phyloP scores from a whole-genome alignment of 257 asterid genomes.

The Nicotiana undulata region DNA sequence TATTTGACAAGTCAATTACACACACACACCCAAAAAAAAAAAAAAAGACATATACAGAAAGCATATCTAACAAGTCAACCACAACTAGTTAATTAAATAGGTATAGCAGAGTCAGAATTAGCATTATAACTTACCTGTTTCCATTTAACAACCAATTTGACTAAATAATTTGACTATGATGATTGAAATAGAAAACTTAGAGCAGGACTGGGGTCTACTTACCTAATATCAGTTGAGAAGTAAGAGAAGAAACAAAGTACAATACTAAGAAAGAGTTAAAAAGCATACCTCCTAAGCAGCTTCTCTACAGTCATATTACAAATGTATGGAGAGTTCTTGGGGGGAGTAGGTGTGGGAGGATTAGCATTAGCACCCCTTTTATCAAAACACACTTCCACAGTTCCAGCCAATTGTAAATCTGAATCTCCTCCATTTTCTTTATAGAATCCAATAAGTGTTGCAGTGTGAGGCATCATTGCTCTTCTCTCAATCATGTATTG shows the following conservation, averaged over 20 bases:
- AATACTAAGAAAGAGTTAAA: neutral
- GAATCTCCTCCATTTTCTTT: constrained; percentile 42
- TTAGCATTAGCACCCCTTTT: constrained; percentile 62
- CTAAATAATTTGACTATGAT: no score
- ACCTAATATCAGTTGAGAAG: neutral
- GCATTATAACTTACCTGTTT: neutral
- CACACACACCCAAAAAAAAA: neutral
- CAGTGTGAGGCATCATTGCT: constrained; percentile 56
- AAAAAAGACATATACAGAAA: neutral
- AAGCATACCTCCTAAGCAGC: constrained; percentile 59
- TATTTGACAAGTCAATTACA: neutral
- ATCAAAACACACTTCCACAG: constrained; percentile 75
- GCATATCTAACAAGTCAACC: neutral
- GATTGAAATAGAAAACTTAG: neutral
- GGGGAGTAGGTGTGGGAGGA: constrained; percentile 82
- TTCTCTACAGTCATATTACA: constrained; percentile 89
- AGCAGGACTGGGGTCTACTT: neutral
- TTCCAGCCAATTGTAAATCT: constrained; percentile 79
- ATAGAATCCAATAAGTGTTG: constrained; percentile 73
- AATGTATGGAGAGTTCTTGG: constrained; percentile 75
- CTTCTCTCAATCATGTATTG: constrained; percentile 82
- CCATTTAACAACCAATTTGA: neutral
- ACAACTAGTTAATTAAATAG: neutral
- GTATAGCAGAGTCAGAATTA: neutral
- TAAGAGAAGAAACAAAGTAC: neutral